A percentile compares a stretch with the other conserved stretches of the same genome.
Evolutionary conservation across 768 basidiomycete genomes (phyloP).

Genomic region (Paxillus involutus): DNA sequence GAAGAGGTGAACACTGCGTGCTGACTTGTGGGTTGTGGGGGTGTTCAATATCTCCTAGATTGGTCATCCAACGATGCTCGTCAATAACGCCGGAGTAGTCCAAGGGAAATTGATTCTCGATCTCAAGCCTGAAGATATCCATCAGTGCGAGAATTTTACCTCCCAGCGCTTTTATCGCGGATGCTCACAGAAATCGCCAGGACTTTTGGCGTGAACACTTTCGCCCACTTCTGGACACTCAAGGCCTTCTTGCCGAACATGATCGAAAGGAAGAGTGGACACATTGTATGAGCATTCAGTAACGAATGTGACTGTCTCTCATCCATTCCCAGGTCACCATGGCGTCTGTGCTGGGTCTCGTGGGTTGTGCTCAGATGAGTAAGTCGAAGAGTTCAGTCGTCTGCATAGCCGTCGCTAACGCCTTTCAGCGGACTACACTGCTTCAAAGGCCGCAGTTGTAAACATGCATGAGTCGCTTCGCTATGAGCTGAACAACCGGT

Average conservation of each 20-base stretch:
- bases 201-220: slow-evolving; percentile 85
- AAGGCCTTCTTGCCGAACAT: slow-evolving; percentile 92
- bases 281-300: slow-evolving; percentile 61
- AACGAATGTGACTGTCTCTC: slow-evolving; percentile 1
- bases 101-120: slow-evolving; percentile 88
- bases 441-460: slow-evolving; percentile 89
- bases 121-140: slow-evolving; percentile 71
- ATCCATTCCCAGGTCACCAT: slow-evolving; percentile 61
- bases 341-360: slow-evolving; percentile 70
- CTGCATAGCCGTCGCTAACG: slow-evolving; percentile 7
- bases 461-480: slow-evolving; percentile 82
- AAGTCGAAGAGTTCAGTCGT: slow-evolving; percentile 27
- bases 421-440: slow-evolving; percentile 77
- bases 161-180: background rate
- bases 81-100: slow-evolving; percentile 95
- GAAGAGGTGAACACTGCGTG: slow-evolving; percentile 59
- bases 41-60: slow-evolving; percentile 46
- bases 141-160: slow-evolving; percentile 80
- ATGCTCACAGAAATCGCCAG: slow-evolving; percentile 37
- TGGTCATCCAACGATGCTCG: slow-evolving; percentile 83
- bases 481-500: slow-evolving; percentile 84
- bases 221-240: slow-evolving; percentile 89
- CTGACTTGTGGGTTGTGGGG: background rate
- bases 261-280: slow-evolving; percentile 75
- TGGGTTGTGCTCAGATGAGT: slow-evolving; percentile 78